A percentile compares a stretch with the other conserved stretches of the same genome.
Evolutionary conservation across 2,329 filamentous ascomycete genomes (phyloP).

Genomic region (Aaosphaeria pasadenensis): DNA sequence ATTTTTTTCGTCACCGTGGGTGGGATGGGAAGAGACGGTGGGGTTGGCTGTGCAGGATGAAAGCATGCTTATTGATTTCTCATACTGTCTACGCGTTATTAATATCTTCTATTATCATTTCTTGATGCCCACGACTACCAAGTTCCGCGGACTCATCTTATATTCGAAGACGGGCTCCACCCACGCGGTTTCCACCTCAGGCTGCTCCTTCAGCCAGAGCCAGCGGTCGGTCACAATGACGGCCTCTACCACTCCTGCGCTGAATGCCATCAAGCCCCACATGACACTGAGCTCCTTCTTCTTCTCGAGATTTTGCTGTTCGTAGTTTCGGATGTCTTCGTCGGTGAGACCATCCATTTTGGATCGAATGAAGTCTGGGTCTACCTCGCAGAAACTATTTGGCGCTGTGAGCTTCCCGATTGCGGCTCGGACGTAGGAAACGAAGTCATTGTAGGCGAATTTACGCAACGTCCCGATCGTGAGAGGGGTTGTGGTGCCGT

Average conservation of each 20-base stretch:
- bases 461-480: constrained; percentile 86
- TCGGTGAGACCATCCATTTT: constrained; percentile 70
- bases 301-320: constrained; percentile 58
- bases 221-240: constrained; percentile 88
- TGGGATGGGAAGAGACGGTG: no score
- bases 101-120: constrained; percentile 31
- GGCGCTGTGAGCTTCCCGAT: constrained; percentile 62
- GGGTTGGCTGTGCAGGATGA: no score
- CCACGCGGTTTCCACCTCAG: constrained; percentile 71
- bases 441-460: constrained; percentile 71
- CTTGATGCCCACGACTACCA: constrained; percentile 92
- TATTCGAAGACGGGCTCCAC: constrained; percentile 94
- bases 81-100: no score
- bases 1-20: no score
- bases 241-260: constrained; percentile 83
- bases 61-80: no score
- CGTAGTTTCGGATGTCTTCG: constrained; percentile 71
- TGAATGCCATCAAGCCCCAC: constrained; percentile 96
- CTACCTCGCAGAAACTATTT: constrained; percentile 33
- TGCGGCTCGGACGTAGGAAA: constrained; percentile 76
- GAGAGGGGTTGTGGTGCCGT: constrained; percentile 68
- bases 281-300: constrained; percentile 82
- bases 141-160: constrained; percentile 76
- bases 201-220: constrained; percentile 78
- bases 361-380: constrained; percentile 53